Conservation (phyloP, 495 filamentous ascomycete genomes). For the Penicillium riverlandense region DNA sequence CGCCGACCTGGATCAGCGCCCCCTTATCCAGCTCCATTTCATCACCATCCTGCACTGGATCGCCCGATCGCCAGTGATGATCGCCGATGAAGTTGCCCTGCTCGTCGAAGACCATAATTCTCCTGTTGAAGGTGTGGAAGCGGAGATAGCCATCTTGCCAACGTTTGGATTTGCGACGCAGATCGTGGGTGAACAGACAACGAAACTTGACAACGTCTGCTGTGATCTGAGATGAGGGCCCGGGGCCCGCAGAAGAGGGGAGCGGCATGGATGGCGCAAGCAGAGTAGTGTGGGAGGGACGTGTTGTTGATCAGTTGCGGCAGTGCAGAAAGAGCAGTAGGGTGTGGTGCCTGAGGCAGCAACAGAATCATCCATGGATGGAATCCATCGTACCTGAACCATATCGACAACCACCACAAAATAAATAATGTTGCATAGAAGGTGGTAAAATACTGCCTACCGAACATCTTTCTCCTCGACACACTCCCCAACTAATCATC, state of each 20-base stretch:
- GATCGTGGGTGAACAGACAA: slow-evolving; percentile 80
- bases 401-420: too few species aligned
- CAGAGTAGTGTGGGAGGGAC: background rate
- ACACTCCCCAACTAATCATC: too few species aligned
- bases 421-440: too few species aligned
- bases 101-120: slow-evolving; percentile 85
- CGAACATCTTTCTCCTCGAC: too few species aligned
- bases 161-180: slow-evolving; percentile 77
- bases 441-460: too few species aligned
- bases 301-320: too few species aligned
- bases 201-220: slow-evolving; percentile 71
- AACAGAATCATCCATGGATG: too few species aligned
- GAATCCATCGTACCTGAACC: too few species aligned
- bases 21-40: slow-evolving; percentile 74
- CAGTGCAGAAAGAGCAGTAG: too few species aligned
- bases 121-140: slow-evolving; percentile 86
- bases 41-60: slow-evolving; percentile 64
- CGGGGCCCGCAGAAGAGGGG: slow-evolving; percentile 16
- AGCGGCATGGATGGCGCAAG: slow-evolving; percentile 20
- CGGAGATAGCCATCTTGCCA: slow-evolving; percentile 89
- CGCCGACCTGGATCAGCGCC: slow-evolving; percentile 70
- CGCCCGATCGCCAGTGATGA: slow-evolving; percentile 66
- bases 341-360: too few species aligned
- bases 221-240: slow-evolving; percentile 48
- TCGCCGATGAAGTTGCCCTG: slow-evolving; percentile 76